Base-by-base conservation (phyloP, 768 basidiomycete species). In the Dioszegia crocea region DNA sequence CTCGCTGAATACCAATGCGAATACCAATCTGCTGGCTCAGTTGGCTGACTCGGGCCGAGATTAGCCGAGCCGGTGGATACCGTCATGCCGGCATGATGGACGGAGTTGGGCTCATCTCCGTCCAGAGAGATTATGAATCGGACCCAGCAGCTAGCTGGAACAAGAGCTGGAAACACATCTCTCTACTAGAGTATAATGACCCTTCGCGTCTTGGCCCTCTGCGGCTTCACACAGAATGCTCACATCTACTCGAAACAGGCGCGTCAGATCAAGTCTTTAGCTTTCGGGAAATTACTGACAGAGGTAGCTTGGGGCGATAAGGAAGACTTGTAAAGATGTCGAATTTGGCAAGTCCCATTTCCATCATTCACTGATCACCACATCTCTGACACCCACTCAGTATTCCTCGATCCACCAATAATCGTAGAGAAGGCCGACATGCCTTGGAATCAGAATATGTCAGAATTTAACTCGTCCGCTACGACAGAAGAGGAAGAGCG, bases 161-260 rank as follows among this genome's bases (percentile, higher is more conserved):
- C n/a, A n/a, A n/a, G n/a, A n/a, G n/a, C n/a, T n/a, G n/a, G n/a
- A n/a, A n/a, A n/a, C n/a, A n/a, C n/a, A n/a, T n/a, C n/a, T n/a
- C n/a, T n/a, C n/a, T n/a, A n/a, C n/a, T n/a, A n/a, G n/a, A n/a
- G n/a, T n/a, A 16, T 30, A 9, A 51, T 40, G 23, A 44, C 41
- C 41, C 27, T 43, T 23, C 24, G 68, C 55, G 72, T 76, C 24
- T 49, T 76, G 12, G 70, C 71, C 21, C 63, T 76, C 24, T 73
- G 72, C 26, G 74, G 74, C 10, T 76, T 72, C 65, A 74, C 74
- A 4, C 74, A 76, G 49, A 76, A 76, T 54, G 67, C 72, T 17
- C 52, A 61, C 41, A 76, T 76, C 57, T 67, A 72, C 63, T 59
- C 47, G 23, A 73, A 66, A 56, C 73, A 75, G 66, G 73, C 14